Percentiles rank a stretch among this genome's conserved stretches.
phyloP scores from a whole-genome alignment of 1,139 yeast species.

The Blastobotrys serpentis region DNA sequence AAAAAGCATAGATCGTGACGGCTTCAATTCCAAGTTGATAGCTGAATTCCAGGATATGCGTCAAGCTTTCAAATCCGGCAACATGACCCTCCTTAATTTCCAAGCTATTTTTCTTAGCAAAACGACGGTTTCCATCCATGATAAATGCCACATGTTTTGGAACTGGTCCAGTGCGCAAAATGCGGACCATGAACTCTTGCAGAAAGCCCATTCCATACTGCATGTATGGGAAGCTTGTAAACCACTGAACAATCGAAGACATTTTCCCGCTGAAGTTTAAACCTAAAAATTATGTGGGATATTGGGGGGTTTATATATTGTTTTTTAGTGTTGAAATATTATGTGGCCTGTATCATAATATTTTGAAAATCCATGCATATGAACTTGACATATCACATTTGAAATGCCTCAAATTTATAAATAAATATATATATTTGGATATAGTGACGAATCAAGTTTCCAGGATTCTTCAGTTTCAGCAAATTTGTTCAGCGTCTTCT shows the following conservation, averaged over 20 bases:
- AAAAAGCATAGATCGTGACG: conserved; percentile 91
- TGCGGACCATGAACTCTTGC: conserved; percentile 28
- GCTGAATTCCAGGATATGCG: conserved; percentile 63
- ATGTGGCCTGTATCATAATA: too few species aligned
- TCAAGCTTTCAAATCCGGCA: conserved; percentile 74
- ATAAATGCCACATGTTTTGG: conserved; percentile 91
- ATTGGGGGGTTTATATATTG: background rate
- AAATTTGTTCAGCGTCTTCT: too few species aligned
- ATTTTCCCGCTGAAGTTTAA: conserved; percentile 2
- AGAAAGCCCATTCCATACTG: conserved; percentile 29
- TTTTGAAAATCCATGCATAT: too few species aligned
- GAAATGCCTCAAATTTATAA: background rate
- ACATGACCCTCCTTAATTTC: conserved; percentile 89
- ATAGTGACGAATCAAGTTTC: background rate
- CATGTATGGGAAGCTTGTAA: conserved; percentile 26
- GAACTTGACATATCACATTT: background rate
- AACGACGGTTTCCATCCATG: conserved; percentile 96
- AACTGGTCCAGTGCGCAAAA: conserved; percentile 71
- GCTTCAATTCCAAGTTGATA: conserved; percentile 79
- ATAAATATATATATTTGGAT: background rate
- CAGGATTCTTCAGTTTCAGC: too few species aligned
- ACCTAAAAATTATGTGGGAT: too few species aligned
- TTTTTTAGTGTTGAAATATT: too few species aligned
- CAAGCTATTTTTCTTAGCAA: conserved; percentile 67
- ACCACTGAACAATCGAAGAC: conserved; percentile 23